Evolutionary conservation across 2,329 filamentous ascomycete species (phyloP).

Genomic region (Aureobasidium sp.): DNA sequence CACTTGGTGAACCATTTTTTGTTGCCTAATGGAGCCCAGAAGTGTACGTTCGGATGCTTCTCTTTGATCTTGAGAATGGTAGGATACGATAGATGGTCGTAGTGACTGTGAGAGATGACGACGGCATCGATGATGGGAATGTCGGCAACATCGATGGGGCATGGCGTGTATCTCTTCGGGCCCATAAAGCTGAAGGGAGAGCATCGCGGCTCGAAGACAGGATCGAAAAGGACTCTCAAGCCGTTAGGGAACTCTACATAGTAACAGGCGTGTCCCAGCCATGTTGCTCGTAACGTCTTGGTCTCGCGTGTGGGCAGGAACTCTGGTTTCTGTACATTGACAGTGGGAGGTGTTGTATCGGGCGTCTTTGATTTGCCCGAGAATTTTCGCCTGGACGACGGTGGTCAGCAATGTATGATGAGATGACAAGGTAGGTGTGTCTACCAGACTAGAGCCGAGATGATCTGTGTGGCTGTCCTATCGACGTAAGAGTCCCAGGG

Average conservation of each 20-base stretch:
- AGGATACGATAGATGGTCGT: conserved; percentile 78
- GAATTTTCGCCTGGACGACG: conserved; percentile 33
- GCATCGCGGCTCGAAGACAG: conserved; percentile 84
- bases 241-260: conserved; percentile 84
- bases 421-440: neutral
- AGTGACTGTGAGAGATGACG: conserved; percentile 83
- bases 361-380: conserved; percentile 46
- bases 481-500: conserved; percentile 47
- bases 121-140: conserved; percentile 46
- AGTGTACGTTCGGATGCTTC: conserved; percentile 69
- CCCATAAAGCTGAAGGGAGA: conserved; percentile 62
- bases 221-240: conserved; percentile 83
- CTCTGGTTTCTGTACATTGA: conserved; percentile 56
- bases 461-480: conserved; percentile 25
- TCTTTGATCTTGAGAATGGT: conserved; percentile 64
- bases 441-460: conserved; percentile 31
- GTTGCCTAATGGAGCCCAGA: conserved; percentile 78
- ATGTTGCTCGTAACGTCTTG: conserved; percentile 67
- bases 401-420: neutral
- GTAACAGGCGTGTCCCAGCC: conserved; percentile 93
- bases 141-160: conserved; percentile 47
- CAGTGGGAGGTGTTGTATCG: conserved; percentile 56
- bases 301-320: conserved; percentile 57
- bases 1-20: conserved; percentile 68
- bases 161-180: conserved; percentile 68